Percentiles rank a stretch among this genome's conserved stretches.
Evolutionary conservation across 225 moss, liverwort and hornwort genomes (phyloP).

Genomic region (Lunularia cruciata): DNA sequence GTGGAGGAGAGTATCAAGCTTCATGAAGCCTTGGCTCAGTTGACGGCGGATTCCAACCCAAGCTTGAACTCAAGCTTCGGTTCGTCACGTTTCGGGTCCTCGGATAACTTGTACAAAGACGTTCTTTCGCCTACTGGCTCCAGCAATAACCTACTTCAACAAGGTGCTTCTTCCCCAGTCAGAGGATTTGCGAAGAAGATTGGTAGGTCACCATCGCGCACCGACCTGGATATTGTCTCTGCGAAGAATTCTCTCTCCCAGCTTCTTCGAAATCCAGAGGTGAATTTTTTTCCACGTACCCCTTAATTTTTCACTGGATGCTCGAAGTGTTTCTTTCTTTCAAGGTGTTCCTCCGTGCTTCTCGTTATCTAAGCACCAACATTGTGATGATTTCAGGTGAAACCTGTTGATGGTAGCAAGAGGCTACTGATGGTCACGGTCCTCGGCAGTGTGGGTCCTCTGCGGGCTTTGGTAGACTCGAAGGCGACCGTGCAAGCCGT

Average conservation of each 20-base stretch:
- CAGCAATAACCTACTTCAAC: background rate
- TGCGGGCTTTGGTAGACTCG: slow-evolving; percentile 17
- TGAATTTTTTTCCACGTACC: background rate
- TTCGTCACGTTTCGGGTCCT: background rate
- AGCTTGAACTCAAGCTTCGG: background rate
- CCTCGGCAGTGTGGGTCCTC: slow-evolving; percentile 20
- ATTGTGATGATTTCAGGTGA: background rate
- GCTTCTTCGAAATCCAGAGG: slow-evolving; percentile 13
- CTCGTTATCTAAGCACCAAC: too few species aligned
- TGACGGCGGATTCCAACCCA: background rate
- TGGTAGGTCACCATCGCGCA: background rate
- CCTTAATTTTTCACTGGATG: background rate
- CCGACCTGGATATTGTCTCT: slow-evolving; percentile 3
- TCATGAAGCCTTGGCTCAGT: slow-evolving; percentile 16
- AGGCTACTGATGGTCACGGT: slow-evolving; percentile 17
- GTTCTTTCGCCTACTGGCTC: background rate
- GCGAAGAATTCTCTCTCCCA: slow-evolving; percentile 20
- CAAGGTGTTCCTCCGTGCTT: background rate
- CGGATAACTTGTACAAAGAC: slow-evolving; percentile 11
- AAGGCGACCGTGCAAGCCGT: slow-evolving; percentile 10
- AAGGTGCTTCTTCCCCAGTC: background rate
- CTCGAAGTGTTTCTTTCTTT: background rate
- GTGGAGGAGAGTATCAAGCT: slow-evolving; percentile 26
- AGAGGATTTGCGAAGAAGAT: slow-evolving; percentile 4
- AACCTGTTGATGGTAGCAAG: slow-evolving; percentile 6